Base-by-base conservation (phyloP, 768 basidiomycete genomes). In the Mycena galopus region DNA sequence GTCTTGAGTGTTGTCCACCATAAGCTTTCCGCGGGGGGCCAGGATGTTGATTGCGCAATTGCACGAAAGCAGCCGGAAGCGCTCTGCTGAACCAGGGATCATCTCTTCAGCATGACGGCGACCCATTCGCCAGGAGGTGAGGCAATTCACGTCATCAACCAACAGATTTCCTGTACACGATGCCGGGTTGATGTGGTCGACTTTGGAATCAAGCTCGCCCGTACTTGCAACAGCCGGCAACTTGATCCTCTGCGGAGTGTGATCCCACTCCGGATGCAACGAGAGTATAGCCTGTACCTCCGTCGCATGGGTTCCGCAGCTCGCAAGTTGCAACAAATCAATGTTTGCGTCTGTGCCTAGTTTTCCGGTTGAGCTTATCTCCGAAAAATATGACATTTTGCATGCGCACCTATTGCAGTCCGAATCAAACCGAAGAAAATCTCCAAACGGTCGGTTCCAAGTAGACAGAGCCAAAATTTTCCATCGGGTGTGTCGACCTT, bases 401-500 rank as follows among this genome's bases (percentile, higher is more conserved):
- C n/a, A n/a, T n/a, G n/a, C n/a, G n/a, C n/a, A n/a, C n/a, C n/a
- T 62, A 84, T 75, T 78, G 81, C 81, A 7, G 82, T 84, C 0
- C 79, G 68, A 12, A 83, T 69, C 37, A 82, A 78, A 11, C 83
- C 82, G 74, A 83, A 85, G 0, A 82, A 59, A 14, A 68, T 72
- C 71, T 85, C 82, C 9, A 84, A 77, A 0, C 81, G 75, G 63
- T 85, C 82, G 0, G 84, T 85, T 39, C 84, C 84, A 4, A 85
- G 72, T 0, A 84, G 77, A 9, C 82, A 81, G 11, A 84, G 56
- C 66, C 69, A 84, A 63, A 85, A 84, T 42, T 74, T 27, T 0
- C 78, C 77, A 50, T 79, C 63, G 0, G 81, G 81, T 62, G 79
- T 55, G 60, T 84, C 78, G 3, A 79, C 71, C 61, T 84, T 82